Evolutionary conservation across 495 filamentous ascomycete genomes (phyloP), one percentile per base, ranked within the genome.

Genomic region (Cudoniella acicularis): DNA sequence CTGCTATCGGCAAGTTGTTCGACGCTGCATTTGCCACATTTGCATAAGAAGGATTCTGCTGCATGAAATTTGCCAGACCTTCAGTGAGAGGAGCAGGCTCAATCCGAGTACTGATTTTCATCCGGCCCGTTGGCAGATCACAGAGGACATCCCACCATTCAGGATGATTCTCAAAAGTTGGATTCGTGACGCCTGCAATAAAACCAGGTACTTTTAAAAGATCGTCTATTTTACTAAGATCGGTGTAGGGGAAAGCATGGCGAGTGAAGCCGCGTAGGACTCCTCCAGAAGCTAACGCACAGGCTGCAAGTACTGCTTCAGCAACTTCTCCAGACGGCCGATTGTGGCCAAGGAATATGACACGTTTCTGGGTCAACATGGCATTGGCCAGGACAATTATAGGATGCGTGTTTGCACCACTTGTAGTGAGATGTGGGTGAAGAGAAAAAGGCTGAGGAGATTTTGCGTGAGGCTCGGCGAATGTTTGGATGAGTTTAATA

Each of bases 141-240:
- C 94, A 99, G 16, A 99, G 79, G 8, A 99, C 71, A 72, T 99
- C 94, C 94, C 94, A 99, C 94, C 94, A 99, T 66, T 96, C 92
- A 0, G 88, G 88, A 65, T 97, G 93, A 64, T 92, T 84, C 59
- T 92, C 91, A 70, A 99, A 98, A 0, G 89, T 91, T 9, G 92
- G 94, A 72, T 99, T 99, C 1, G 94, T 99, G 17, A 99, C 94
- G 57, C 94, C 94, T 18, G 94, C 94, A 66, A 99, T 95, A 69
- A 99, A 99, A 8, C 94, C 94, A 18, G 95, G 92, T 1, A 99
- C 95, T 60, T 91, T 89, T 26, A 98, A 79, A 4, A 99, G 82
- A 69, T 98, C 94, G 64, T 99, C 94, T 49, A 99, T 91, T 71
- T 99, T 99, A 45, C 91, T 96, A 20, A 99, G 80, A 71, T 99